phyloP scores from a whole-genome alignment of 2,329 filamentous ascomycete species.

The Anthostomella pinea region DNA sequence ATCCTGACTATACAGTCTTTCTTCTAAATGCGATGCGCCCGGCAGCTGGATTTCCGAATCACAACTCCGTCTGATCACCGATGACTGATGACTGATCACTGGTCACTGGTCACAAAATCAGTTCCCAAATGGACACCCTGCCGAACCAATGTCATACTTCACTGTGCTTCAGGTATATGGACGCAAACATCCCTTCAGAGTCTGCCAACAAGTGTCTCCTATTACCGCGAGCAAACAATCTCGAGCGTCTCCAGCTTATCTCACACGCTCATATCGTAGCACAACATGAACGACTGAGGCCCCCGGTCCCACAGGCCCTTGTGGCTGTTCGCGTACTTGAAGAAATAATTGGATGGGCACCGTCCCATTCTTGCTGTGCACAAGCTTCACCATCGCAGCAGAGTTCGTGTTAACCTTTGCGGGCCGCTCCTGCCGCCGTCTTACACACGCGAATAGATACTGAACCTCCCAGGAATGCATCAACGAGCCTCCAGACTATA shows the following conservation, averaged over 20 bases:
- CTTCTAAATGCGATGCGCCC: no score
- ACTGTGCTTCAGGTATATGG: constrained; percentile 5
- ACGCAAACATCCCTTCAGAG: constrained; percentile 1
- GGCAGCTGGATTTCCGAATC: no score
- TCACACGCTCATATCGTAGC: constrained; percentile 15
- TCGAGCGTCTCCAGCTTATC: constrained; percentile 7
- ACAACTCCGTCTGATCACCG: no score
- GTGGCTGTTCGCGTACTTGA: constrained; percentile 26
- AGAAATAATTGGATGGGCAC: constrained; percentile 23
- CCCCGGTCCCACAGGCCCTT: constrained; percentile 18
- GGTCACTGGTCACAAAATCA: no score
- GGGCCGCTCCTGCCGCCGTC: constrained; percentile 5
- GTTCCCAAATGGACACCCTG: constrained; percentile 2
- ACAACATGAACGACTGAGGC: constrained; percentile 16
- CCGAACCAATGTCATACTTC: constrained; percentile 6
- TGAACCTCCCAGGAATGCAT: not conserved
- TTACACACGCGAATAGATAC: no score
- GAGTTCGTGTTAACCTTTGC: constrained; percentile 11
- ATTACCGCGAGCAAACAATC: constrained; percentile 10
- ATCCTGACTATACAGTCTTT: no score
- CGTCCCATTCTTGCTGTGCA: constrained; percentile 13
- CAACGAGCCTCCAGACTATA: constrained; percentile 3
- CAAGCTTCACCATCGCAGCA: constrained; percentile 14
- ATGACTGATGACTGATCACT: no score
- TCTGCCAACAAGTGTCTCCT: constrained; percentile 3